These are phyloP conservation scores for Taphrina wiesneri DNA, from an alignment of 1,139 yeast genomes.

Conservation along the genomic window DNA sequence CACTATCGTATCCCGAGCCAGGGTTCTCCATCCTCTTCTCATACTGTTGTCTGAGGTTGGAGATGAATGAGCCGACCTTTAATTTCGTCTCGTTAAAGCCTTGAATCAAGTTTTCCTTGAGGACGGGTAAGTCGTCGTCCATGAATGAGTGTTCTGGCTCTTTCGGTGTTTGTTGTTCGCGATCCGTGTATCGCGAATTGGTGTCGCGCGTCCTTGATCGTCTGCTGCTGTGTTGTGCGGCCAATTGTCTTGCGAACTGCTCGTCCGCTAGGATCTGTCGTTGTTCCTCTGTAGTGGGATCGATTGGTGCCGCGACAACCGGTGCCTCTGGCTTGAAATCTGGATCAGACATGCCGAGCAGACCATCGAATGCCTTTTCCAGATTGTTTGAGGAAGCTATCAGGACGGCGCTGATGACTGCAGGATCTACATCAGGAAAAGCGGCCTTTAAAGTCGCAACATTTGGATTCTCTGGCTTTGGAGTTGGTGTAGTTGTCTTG, in stretches of 20 bases:
- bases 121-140: conserved; percentile 61
- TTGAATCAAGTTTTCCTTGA: conserved; percentile 68
- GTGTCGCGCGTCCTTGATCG: conserved; percentile 44
- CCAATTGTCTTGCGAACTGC: conserved; percentile 74
- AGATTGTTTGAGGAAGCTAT: conserved; percentile 80
- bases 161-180: conserved; percentile 25
- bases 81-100: conserved; percentile 83
- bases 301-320: conserved; percentile 40
- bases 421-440: conserved; percentile 72
- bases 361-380: conserved; percentile 86
- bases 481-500: neutral
- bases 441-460: conserved; percentile 57
- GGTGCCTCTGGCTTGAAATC: conserved; percentile 64
- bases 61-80: conserved; percentile 45
- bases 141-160: conserved; percentile 62
- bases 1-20: neutral
- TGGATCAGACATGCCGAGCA: conserved; percentile 79
- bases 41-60: conserved; percentile 14
- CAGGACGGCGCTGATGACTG: conserved; percentile 70
- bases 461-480: conserved; percentile 25
- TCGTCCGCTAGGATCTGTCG: conserved; percentile 74
- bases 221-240: conserved; percentile 60
- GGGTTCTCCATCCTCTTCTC: conserved; percentile 2
- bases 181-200: conserved; percentile 34
- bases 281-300: conserved; percentile 42